Conservation (phyloP, 306 rosid genomes). For the Cicer bijugum region DNA sequence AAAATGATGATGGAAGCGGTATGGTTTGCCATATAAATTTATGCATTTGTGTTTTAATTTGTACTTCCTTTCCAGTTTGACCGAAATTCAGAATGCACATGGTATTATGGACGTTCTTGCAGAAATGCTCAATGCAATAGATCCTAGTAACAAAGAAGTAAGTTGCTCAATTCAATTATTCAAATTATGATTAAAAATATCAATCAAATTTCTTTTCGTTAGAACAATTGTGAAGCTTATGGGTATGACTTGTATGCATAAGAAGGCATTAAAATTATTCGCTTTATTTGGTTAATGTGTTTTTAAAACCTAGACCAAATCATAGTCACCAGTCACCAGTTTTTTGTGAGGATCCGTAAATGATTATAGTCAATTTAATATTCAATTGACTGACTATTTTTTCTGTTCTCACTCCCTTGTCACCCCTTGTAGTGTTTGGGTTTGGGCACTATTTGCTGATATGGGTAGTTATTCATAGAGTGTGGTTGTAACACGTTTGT, state of each 20-base stretch:
- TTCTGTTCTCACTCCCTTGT: neutral
- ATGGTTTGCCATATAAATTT: constrained; percentile 19
- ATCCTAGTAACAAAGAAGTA: constrained; percentile 89
- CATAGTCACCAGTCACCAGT: constrained; percentile 8
- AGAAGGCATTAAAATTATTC: constrained; percentile 18
- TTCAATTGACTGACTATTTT: neutral
- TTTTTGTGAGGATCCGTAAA: neutral
- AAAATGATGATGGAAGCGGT: constrained; percentile 1
- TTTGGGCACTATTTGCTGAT: constrained; percentile 5
- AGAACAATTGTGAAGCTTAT: constrained; percentile 12
- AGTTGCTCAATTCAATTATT: constrained; percentile 34
- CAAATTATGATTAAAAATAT: constrained; percentile 33
- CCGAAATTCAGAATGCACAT: constrained; percentile 96
- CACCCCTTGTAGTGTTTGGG: neutral
- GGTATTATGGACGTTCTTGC: constrained; percentile 97
- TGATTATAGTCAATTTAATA: constrained; percentile 6
- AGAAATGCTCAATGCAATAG: constrained; percentile 91
- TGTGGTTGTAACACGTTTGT: constrained; percentile 14
- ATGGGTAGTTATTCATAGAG: neutral
- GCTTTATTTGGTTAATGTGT: constrained; percentile 26
- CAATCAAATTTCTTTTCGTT: constrained; percentile 12
- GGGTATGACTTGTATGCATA: neutral
- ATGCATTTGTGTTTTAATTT: constrained; percentile 37
- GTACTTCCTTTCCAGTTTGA: constrained; percentile 60
- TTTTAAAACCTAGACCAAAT: neutral